Evolutionary conservation across 2,329 filamentous ascomycete species (phyloP).

Genomic region (Diaporthe longicolla): DNA sequence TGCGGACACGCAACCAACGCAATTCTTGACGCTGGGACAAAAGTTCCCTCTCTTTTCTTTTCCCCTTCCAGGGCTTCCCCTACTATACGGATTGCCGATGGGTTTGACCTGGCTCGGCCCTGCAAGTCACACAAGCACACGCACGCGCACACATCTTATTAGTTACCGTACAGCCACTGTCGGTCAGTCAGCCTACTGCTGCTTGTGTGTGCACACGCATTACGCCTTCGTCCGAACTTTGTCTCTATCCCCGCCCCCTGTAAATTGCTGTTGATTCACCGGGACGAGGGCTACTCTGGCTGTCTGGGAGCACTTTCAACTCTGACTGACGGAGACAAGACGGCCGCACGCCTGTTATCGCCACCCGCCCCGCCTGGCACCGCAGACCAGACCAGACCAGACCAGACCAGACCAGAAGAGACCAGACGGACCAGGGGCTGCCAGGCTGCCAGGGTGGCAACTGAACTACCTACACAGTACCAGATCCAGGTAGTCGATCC

Average conservation of each 20-base stretch:
- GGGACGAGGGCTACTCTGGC: background rate
- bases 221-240: constrained; percentile 32
- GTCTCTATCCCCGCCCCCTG: constrained; percentile 30
- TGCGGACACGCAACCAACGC: constrained; percentile 28
- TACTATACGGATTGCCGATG: constrained; percentile 33
- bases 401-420: constrained; percentile 1
- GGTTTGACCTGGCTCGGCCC: background rate
- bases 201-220: background rate
- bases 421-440: constrained; percentile 11
- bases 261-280: constrained; percentile 10
- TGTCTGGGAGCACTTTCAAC: background rate
- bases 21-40: constrained; percentile 22
- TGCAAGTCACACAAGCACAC: constrained; percentile 22
- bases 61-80: background rate
- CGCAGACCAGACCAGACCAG: constrained; percentile 1
- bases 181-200: background rate
- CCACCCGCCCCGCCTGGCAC: constrained; percentile 8
- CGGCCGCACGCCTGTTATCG: background rate
- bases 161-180: background rate
- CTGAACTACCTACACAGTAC: background rate
- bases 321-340: constrained; percentile 11
- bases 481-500: constrained; percentile 3
- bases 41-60: constrained; percentile 34
- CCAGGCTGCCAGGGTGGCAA: too few relatives aligned
- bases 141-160: background rate